A percentile compares a stretch with the other conserved stretches of the same genome.
Conservation (phyloP, 176 grass and related monocot species). For the sorghum (Sorghum bicolor) region DNA sequence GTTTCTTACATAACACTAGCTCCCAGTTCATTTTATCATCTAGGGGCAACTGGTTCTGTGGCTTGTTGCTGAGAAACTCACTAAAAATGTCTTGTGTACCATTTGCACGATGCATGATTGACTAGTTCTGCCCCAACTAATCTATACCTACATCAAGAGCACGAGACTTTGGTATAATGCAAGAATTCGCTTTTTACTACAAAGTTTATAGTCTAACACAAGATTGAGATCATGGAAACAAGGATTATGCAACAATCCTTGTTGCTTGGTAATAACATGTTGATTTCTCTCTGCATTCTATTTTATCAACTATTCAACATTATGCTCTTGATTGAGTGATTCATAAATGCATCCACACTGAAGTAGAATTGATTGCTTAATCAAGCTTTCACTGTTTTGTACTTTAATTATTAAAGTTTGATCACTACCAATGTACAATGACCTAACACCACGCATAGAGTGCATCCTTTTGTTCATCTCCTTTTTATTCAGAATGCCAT, state of each 20-base stretch:
- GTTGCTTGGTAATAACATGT: background rate
- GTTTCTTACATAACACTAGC: constrained; percentile 6
- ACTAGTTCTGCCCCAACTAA: background rate
- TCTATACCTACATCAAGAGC: background rate
- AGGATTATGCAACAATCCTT: background rate
- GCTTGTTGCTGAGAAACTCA: background rate
- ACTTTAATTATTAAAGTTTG: background rate
- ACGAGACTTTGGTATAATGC: background rate
- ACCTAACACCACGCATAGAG: background rate
- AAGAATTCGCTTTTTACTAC: background rate
- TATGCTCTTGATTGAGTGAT: background rate
- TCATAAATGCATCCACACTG: background rate
- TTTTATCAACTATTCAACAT: background rate
- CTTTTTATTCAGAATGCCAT: background rate
- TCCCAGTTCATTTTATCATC: background rate
- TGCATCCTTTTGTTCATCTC: background rate
- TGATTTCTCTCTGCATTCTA: background rate
- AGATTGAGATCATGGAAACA: background rate
- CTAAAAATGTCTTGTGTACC: background rate
- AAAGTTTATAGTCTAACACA: background rate
- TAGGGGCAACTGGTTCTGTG: background rate
- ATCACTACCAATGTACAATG: background rate
- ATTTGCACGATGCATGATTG: background rate
- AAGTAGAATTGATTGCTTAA: background rate
- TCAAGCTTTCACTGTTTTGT: background rate